Base-by-base conservation (phyloP, 2,329 filamentous ascomycete genomes). In the Pestalotiopsis sp. region DNA sequence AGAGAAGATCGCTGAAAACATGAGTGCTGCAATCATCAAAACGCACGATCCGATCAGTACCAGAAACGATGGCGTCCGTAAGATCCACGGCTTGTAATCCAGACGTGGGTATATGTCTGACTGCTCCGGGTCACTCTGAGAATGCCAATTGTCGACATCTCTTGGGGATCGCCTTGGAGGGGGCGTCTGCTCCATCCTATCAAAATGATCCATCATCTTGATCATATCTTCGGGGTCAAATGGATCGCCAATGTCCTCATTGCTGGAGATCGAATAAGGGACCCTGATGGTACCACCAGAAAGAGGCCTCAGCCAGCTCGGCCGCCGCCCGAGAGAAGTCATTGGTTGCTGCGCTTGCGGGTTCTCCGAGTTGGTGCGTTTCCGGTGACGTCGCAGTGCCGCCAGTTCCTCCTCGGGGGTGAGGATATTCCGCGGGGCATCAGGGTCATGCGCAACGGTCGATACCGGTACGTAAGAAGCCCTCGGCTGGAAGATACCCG, bases 1-100 rank as follows among this genome's bases (percentile, higher is more conserved):
- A 12, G 92, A 93, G 81, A 89, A 94, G 45, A 92, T 81, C 68
- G 92, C 93, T 72, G 89, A 90, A 77, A 95, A 91, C 31, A 93
- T 85, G 65, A 97, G 85, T 7, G 86, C 92, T 0, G 86, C 88
- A 60, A 92, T 86, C 89, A 97, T 94, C 41, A 92, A 79, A 2
- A 92, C 73, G 76, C 91, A 91, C 67, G 92, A 76, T 0, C 87
- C 76, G 69, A 90, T 86, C 70, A 93, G 83, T 31, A 86, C 74
- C 2, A 86, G 79, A 72, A 97, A 86, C 14, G 90, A 90, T 61
- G 86, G 80, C 1, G 90, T 86, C 62, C 92, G 90, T 71, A 98
- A 81, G 7, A 93, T 89, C 73, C 85, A 82, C 5, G 95, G 95
- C 60, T 92, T 85, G 79, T 91, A 95, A 64, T 87, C 89, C 36